Percentiles rank a stretch among this genome's conserved stretches.
These are phyloP conservation scores for Delphinella strobiligena DNA, from an alignment of 2,329 filamentous ascomycete genomes.

Conservation along the genomic window DNA sequence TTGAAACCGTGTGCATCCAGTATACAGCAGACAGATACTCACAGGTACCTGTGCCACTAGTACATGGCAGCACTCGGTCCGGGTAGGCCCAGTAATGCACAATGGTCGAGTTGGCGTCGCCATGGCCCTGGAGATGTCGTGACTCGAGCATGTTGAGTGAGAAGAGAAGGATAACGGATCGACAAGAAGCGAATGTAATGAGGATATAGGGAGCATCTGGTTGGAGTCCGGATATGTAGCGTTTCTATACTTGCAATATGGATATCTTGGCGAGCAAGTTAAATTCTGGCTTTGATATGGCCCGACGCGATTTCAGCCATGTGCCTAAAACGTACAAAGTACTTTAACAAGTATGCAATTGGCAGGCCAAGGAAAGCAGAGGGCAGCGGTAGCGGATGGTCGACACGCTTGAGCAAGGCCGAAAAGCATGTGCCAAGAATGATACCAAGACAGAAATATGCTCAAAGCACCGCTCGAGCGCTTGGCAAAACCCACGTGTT, in stretches of 20 bases:
- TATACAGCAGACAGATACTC: constrained; percentile 47
- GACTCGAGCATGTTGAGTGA: constrained; percentile 4
- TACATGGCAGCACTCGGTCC: constrained; percentile 42
- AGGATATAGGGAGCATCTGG: neutral
- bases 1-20: constrained; percentile 39
- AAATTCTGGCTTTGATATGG: neutral
- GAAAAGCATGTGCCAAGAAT: no score
- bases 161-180: neutral
- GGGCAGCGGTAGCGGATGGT: no score
- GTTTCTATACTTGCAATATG: neutral
- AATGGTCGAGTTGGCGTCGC: constrained; percentile 15
- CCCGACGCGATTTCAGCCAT: neutral
- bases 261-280: neutral
- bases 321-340: no score
- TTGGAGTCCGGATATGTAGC: neutral
- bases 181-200: neutral
- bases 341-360: no score
- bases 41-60: constrained; percentile 45
- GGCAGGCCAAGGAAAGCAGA: no score
- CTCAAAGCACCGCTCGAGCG: no score
- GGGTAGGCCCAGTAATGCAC: constrained; percentile 44
- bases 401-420: no score
- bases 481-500: no score
- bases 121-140: constrained; percentile 20
- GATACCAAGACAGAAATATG: no score